Conservation (phyloP, 2,329 filamentous ascomycete species). For the Tolypocladium capitatum region DNA sequence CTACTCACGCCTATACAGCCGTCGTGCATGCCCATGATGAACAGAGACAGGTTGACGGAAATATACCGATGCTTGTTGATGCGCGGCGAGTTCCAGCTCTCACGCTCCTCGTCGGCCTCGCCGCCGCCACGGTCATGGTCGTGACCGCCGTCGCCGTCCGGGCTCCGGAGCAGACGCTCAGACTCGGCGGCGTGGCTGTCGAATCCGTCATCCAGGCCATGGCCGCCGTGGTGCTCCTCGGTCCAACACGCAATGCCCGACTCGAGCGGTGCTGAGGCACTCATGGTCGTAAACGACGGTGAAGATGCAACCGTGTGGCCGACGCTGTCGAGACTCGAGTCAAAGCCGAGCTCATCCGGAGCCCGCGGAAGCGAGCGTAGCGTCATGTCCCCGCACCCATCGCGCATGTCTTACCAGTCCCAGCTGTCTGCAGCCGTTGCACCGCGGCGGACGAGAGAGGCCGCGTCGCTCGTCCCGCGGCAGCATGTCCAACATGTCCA, state of each 20-base stretch:
- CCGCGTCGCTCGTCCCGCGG: too few relatives aligned
- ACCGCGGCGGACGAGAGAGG: too few relatives aligned
- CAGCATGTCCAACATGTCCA: too few relatives aligned
- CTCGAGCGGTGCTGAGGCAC: not conserved
- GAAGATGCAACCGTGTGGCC: too few relatives aligned
- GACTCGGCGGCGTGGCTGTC: not conserved
- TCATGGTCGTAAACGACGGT: not conserved
- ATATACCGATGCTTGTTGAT: constrained; percentile 46
- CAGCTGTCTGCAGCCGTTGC: too few relatives aligned
- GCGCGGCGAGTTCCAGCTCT: constrained; percentile 51
- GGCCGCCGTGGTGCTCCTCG: not conserved
- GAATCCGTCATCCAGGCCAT: not conserved
- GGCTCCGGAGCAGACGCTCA: not conserved
- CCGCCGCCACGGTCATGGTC: constrained; percentile 3
- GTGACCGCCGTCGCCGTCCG: not conserved
- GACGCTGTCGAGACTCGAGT: too few relatives aligned
- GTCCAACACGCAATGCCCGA: not conserved
- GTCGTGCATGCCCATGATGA: constrained; percentile 58
- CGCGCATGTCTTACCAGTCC: too few relatives aligned
- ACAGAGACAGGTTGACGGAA: constrained; percentile 46
- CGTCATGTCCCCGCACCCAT: too few relatives aligned
- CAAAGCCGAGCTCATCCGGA: too few relatives aligned
- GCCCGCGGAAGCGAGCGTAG: too few relatives aligned
- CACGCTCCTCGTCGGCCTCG: constrained; percentile 11
- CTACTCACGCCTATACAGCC: constrained; percentile 45